Evolutionary conservation across 257 asterid genomes (phyloP).

Genomic region (Solanum etuberosum): DNA sequence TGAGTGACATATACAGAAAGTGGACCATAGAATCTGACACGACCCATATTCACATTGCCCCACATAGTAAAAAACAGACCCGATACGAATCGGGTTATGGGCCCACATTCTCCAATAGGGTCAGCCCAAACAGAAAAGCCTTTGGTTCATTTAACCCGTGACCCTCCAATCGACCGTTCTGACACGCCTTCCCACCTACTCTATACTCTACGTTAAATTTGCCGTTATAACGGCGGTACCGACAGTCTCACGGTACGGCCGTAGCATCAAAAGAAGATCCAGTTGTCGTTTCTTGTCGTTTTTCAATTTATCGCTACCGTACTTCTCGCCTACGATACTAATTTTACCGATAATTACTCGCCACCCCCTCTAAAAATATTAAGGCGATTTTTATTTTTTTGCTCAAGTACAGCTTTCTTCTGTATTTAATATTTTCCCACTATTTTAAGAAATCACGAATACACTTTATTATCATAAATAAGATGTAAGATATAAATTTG

Average conservation of each 20-base stretch:
- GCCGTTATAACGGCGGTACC: slow-evolving; percentile 4
- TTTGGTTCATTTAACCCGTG: not conserved
- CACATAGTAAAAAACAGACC: not conserved
- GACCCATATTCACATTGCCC: not conserved
- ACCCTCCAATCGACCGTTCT: slow-evolving; percentile 3
- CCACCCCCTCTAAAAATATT: not conserved
- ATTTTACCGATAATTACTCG: not conserved
- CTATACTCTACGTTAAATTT: not conserved
- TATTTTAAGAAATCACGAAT: not conserved
- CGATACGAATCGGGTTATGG: not conserved
- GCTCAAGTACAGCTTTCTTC: not conserved
- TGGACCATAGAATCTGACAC: not conserved
- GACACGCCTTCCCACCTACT: not conserved
- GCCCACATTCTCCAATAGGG: not conserved
- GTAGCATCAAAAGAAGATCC: not conserved
- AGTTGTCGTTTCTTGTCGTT: not conserved
- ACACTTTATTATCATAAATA: not conserved
- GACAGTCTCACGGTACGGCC: not conserved
- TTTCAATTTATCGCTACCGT: not conserved
- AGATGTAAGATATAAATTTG: not conserved
- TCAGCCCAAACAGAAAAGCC: not conserved
- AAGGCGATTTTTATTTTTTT: not conserved
- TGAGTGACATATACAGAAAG: not conserved
- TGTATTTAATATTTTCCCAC: not conserved
- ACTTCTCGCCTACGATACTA: not conserved